Evolutionary conservation across 1,284 basidiomycete genomes (phyloP).

Genomic region (Cutaneotrichosporon cavernicola): DNA sequence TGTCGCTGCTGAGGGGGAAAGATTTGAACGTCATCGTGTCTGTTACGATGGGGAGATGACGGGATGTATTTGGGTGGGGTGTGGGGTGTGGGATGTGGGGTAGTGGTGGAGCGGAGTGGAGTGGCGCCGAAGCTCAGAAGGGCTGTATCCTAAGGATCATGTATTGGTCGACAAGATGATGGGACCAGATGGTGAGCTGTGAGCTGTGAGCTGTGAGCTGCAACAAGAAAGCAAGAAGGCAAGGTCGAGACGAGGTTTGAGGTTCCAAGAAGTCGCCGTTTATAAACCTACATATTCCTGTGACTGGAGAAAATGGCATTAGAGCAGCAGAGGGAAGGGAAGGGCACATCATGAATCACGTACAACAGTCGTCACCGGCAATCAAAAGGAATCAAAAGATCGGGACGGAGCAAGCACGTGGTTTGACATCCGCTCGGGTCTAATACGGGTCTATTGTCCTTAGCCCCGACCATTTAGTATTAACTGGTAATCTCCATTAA

Average conservation of each 20-base stretch:
- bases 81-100: neutral
- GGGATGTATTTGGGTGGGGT: neutral
- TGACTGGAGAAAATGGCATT: too few relatives aligned
- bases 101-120: neutral
- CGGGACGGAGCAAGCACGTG: neutral
- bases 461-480: neutral
- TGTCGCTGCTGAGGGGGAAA: constrained; percentile 29
- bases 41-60: neutral
- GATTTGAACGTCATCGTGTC: constrained; percentile 13
- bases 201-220: too few relatives aligned
- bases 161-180: neutral
- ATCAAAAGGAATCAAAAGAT: neutral
- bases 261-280: too few relatives aligned
- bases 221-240: too few relatives aligned
- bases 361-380: neutral
- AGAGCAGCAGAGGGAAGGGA: too few relatives aligned
- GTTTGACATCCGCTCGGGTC: neutral
- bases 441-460: neutral
- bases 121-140: constrained; percentile 1
- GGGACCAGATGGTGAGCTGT: too few relatives aligned
- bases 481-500: too few relatives aligned
- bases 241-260: too few relatives aligned
- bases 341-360: too few relatives aligned
- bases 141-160: constrained; percentile 1
- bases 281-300: too few relatives aligned